Evolutionary conservation across 805 yeast species (phyloP), one percentile per base, ranked within the genome.

Genomic region (Starmerella riodocensis): DNA sequence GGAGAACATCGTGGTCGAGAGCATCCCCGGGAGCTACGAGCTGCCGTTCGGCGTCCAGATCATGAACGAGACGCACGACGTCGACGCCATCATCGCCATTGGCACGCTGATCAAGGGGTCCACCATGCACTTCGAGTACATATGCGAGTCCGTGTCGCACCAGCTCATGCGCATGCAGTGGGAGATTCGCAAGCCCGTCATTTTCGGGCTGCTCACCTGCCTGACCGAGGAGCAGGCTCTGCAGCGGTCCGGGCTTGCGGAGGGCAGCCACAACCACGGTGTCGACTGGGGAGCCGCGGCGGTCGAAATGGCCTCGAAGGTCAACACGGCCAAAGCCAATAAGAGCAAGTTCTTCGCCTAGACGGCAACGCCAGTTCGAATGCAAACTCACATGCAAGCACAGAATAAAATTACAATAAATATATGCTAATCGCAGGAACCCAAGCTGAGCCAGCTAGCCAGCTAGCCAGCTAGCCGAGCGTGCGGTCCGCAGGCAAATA

Each of bases 211-310:
- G 22, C 71, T 91, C 54, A 91, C 97, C 17, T 86, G 95, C 61
- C 61, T 86, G 52, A 86, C 94, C 22, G 94, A 85, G 51, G 86
- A 80, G 54, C 98, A 91, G 65, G 98, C 97, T 12, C 71, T 78
- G 50, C 76, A 76, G 17, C 77, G 98, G 62, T 94, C 97, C 11
- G 98, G 97, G 20, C 64, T 88, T 46, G 59, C 67, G 29, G 62
- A 62, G 23, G 84, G 79, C 42, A 75, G 75, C 51, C 97, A 91
- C 61, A 88, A 88, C 66, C 98, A 91, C 56, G 98, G 98, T 48
- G 83, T 73, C 55, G 98, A 91, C 60, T 88, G 98, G 98, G 98
- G 94, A 51, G 86, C 93, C 26, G 95, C 96, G 39, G 98, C 98
- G 13, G 94, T 91, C 21, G 98, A 88, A 65, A 88, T 91, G 97